Evolutionary conservation across 257 asterid genomes (phyloP).

Genomic region (Ligustrum vulgare): DNA sequence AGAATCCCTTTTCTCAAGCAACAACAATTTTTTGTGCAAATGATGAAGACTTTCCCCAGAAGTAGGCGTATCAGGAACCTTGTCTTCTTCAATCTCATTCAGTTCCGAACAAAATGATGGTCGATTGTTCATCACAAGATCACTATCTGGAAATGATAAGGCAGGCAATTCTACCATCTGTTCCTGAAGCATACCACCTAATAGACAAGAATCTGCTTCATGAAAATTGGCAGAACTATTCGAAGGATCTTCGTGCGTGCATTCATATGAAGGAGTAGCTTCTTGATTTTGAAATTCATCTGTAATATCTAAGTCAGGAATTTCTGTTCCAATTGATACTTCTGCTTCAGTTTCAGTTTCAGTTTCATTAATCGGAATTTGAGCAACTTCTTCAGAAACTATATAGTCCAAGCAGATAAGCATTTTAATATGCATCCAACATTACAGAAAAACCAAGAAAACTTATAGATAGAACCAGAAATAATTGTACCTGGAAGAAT

Average conservation of each 20-base stretch:
- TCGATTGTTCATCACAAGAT: slow-evolving; percentile 20
- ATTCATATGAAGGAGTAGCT: slow-evolving; percentile 29
- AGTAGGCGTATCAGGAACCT: slow-evolving; percentile 78
- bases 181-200: slow-evolving; percentile 45
- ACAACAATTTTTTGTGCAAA: slow-evolving; percentile 57
- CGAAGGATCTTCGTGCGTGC: slow-evolving; percentile 38
- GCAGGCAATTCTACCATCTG: slow-evolving; percentile 39
- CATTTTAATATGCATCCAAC: slow-evolving; percentile 14
- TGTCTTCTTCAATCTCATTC: slow-evolving; percentile 67
- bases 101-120: slow-evolving; percentile 37
- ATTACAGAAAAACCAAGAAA: background rate
- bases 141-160: slow-evolving; percentile 38
- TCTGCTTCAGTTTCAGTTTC: slow-evolving; percentile 84
- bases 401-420: slow-evolving; percentile 29
- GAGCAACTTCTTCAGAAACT: slow-evolving; percentile 56
- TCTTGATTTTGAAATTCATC: slow-evolving; percentile 56
- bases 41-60: slow-evolving; percentile 53
- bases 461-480: slow-evolving; percentile 14
- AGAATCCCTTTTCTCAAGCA: slow-evolving; percentile 64
- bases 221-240: too few relatives aligned
- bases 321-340: slow-evolving; percentile 92
- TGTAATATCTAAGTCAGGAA: slow-evolving; percentile 76
- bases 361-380: slow-evolving; percentile 23
- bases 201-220: background rate
- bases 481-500: slow-evolving; percentile 36